Evolutionary conservation across 1,284 basidiomycete species (phyloP).

Genomic region (Wallemia ichthyophaga): DNA sequence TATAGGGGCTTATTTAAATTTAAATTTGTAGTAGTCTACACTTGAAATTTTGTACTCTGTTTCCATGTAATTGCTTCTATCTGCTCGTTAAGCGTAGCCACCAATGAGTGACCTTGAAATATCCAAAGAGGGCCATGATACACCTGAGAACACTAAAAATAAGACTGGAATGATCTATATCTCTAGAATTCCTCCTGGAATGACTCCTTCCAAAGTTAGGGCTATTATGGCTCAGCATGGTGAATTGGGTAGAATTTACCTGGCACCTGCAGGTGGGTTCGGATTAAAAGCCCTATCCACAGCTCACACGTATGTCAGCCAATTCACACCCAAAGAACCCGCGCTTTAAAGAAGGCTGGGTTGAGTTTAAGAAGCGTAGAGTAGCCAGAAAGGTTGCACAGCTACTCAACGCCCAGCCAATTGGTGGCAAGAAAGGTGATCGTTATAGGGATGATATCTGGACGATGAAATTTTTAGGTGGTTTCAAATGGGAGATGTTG

Average conservation of each 20-base stretch:
- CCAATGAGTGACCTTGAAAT: too few relatives aligned
- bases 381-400: constrained; percentile 68
- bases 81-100: too few relatives aligned
- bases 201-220: constrained; percentile 86
- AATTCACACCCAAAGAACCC: constrained; percentile 7
- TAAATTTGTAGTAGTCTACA: too few relatives aligned
- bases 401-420: constrained; percentile 84
- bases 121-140: too few relatives aligned
- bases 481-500: constrained; percentile 97
- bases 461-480: constrained; percentile 97
- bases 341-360: constrained; percentile 84
- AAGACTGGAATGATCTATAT: constrained; percentile 65
- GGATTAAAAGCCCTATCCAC: too few relatives aligned
- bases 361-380: constrained; percentile 82
- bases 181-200: constrained; percentile 87
- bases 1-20: too few relatives aligned
- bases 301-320: too few relatives aligned
- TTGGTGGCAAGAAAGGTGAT: constrained; percentile 69
- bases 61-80: too few relatives aligned
- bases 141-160: not conserved
- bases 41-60: too few relatives aligned
- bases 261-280: constrained; percentile 8
- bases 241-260: constrained; percentile 11
- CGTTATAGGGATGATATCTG: constrained; percentile 74
- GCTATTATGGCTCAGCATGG: constrained; percentile 28